These are phyloP conservation scores for Globisporangium nunn DNA, from an alignment of 352 stramenopile species.

Conservation along the genomic window DNA sequence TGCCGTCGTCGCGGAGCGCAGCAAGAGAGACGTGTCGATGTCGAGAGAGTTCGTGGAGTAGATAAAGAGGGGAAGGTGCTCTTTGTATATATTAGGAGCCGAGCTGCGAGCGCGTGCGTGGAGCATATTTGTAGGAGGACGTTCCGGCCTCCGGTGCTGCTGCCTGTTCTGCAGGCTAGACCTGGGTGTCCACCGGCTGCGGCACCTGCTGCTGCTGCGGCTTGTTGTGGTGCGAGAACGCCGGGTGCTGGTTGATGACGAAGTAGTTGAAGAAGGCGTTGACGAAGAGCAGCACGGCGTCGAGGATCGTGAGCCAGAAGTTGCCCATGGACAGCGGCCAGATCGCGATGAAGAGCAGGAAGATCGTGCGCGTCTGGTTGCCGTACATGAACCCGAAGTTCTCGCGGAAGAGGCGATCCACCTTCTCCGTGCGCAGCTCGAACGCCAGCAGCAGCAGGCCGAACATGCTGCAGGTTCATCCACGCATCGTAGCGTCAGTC, in stretches of 20 bases:
- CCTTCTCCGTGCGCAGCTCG: slow-evolving; percentile 77
- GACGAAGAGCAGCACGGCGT: slow-evolving; percentile 82
- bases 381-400: slow-evolving; percentile 91
- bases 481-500: slow-evolving; percentile 2
- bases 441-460: slow-evolving; percentile 70
- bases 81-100: neutral
- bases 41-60: neutral
- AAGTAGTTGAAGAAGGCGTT: slow-evolving; percentile 91
- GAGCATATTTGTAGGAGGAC: neutral
- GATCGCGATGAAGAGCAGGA: slow-evolving; percentile 86
- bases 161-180: neutral
- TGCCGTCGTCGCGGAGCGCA: too few relatives aligned
- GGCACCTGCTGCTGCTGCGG: slow-evolving; percentile 1
- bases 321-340: slow-evolving; percentile 87
- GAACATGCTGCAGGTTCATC: slow-evolving; percentile 54
- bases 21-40: neutral
- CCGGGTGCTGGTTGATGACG: slow-evolving; percentile 77
- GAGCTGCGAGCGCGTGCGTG: neutral
- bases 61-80: neutral
- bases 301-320: slow-evolving; percentile 85
- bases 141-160: neutral
- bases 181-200: slow-evolving; percentile 6
- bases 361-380: slow-evolving; percentile 84
- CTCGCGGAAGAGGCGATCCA: slow-evolving; percentile 67
- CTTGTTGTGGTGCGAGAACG: slow-evolving; percentile 35